Conservation (phyloP, 75 land plant genomes). For the Gnetum montanum region DNA sequence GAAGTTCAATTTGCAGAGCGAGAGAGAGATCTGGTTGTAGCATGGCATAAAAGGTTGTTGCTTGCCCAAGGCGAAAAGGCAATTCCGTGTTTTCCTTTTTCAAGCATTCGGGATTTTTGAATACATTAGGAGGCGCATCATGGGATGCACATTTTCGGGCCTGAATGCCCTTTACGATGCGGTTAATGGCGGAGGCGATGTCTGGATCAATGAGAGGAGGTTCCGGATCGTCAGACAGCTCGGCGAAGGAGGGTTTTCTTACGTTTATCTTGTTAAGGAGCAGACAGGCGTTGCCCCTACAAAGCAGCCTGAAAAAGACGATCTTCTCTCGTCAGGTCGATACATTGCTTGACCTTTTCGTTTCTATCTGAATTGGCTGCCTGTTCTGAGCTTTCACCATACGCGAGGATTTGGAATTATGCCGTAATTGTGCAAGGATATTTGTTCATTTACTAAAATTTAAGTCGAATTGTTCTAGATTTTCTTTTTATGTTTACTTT, state of each 20-base stretch:
- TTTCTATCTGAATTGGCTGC: no score
- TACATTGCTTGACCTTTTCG: not conserved
- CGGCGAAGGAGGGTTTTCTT: slow-evolving; percentile 92
- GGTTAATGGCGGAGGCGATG: slow-evolving; percentile 76
- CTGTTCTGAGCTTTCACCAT: no score
- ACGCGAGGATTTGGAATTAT: no score
- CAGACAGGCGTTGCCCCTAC: slow-evolving; percentile 12
- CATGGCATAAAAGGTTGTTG: no score
- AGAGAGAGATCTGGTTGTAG: no score
- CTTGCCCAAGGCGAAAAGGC: no score
- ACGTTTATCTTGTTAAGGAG: slow-evolving; percentile 77
- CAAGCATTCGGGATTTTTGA: slow-evolving; percentile 5
- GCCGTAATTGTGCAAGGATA: no score
- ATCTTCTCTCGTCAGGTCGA: slow-evolving; percentile 47
- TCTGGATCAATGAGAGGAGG: slow-evolving; percentile 87
- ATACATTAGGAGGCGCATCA: slow-evolving; percentile 5
- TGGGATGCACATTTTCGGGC: slow-evolving; percentile 94
- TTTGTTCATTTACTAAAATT: no score
- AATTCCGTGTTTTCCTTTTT: no score
- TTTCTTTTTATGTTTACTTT: no score
- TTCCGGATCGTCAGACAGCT: slow-evolving; percentile 73
- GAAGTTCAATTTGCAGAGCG: no score
- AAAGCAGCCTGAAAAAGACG: slow-evolving; percentile 41
- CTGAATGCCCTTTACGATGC: slow-evolving; percentile 71
- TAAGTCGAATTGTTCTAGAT: no score